phyloP scores from a whole-genome alignment of 2,329 filamentous ascomycete species.

The Cladobotryum mycophilum region DNA sequence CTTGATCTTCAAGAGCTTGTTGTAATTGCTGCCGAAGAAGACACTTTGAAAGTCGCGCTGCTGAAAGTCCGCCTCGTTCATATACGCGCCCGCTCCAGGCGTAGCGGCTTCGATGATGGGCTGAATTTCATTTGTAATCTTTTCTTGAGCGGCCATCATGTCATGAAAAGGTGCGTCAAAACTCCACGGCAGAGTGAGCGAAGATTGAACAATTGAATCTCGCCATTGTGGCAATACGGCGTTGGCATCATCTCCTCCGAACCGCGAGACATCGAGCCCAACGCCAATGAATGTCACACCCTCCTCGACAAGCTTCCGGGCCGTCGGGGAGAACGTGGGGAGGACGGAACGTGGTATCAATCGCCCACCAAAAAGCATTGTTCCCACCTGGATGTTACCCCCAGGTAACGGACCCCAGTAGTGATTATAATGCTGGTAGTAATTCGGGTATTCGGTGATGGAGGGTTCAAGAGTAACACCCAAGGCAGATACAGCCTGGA shows the following conservation, averaged over 20 bases:
- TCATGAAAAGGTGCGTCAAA: conserved; percentile 23
- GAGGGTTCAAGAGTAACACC: conserved; percentile 22
- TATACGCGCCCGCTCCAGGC: conserved; percentile 38
- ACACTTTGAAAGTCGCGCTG: conserved; percentile 38
- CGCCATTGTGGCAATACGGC: conserved; percentile 38
- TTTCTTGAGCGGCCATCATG: conserved; percentile 21
- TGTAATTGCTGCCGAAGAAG: conserved; percentile 44
- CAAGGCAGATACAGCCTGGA: conserved; percentile 18
- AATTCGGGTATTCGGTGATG: conserved; percentile 23
- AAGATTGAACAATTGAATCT: conserved; percentile 26
- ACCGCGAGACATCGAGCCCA: conserved; percentile 13
- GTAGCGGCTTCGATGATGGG: conserved; percentile 22
- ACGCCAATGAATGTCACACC: conserved; percentile 18
- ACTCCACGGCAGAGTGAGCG: conserved; percentile 23
- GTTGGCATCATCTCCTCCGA: conserved; percentile 19
- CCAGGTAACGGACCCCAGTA: conserved; percentile 30
- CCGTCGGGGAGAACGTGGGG: background rate
- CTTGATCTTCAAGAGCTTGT: conserved; percentile 38
- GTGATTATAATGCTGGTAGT: conserved; percentile 23
- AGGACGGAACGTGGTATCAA: conserved; percentile 34
- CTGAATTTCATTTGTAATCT: conserved; percentile 23
- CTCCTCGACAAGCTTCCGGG: background rate
- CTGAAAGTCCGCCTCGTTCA: conserved; percentile 47
- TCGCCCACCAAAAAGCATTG: conserved; percentile 32
- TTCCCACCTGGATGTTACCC: conserved; percentile 26